Evolutionary conservation across 2,329 filamentous ascomycete species (phyloP), one percentile per base, ranked within the genome.

Genomic region (Fusarium euwallaceae): DNA sequence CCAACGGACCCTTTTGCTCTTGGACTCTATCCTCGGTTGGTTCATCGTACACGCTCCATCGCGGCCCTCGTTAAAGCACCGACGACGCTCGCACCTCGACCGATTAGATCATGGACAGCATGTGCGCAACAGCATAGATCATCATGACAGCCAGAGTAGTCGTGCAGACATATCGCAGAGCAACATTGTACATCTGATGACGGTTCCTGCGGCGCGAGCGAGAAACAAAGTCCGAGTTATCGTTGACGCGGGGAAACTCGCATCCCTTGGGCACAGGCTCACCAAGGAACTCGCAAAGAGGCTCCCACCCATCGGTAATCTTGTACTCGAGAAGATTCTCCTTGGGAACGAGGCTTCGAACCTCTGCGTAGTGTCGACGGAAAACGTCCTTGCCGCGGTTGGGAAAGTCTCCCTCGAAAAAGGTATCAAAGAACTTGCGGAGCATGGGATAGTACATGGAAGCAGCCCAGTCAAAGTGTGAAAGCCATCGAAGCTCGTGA

Each of bases 391-490:
- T 93, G 79, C 91, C 92, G 69, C 88, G 85, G 80, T 88, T 88
- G 79, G 88, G 88, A 80, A 93, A 93, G 79, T 93, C 91, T 61
- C 89, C 90, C 71, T 90, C 87, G 86, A 92, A 93, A 83, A 92
- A 93, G 66, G 87, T 88, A 76, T 90, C 88, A 83, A 92, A 93
- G 85, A 93, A 92, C 82, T 91, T 92, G 81, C 87, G 86, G 67
- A 93, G 86, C 91, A 93, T 93, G 43, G 91, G 91, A 80, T 92
- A 89, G 84, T 93, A 92, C 85, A 60, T 60, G 7, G 61, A 63
- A 17, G 61, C 61, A 11, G 56, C 56, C 56, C 56, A 60, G 43
- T 63, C 61, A 29, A 64, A 64, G 53, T 45, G 51, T 11, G 62
- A 80, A 88, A 85, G 91, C 91, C 91, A 93, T 39, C 78, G 77